Conservation (phyloP, 495 filamentous ascomycete genomes). For the Penicillium taxi region DNA sequence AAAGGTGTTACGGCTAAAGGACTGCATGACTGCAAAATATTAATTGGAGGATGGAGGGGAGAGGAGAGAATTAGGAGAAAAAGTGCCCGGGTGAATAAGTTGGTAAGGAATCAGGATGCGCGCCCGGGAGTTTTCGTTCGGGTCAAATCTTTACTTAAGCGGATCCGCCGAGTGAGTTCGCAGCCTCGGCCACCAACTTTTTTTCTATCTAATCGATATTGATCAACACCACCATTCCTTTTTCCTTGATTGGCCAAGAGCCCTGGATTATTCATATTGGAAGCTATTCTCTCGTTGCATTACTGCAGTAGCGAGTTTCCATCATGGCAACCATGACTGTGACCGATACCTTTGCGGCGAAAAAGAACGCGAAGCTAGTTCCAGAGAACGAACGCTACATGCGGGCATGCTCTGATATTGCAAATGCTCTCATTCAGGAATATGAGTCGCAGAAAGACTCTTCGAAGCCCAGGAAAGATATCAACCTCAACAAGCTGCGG, state of each 20-base stretch:
- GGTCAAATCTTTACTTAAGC: slow-evolving; percentile 41
- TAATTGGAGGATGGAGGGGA: slow-evolving; percentile 15
- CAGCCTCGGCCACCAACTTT: slow-evolving; percentile 23
- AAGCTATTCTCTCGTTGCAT: background rate
- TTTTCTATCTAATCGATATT: slow-evolving; percentile 23
- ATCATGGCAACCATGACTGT: slow-evolving; percentile 58
- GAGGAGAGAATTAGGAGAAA: slow-evolving; percentile 14
- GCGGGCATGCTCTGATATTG: slow-evolving; percentile 90
- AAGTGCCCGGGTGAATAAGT: slow-evolving; percentile 17
- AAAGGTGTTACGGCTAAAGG: slow-evolving; percentile 43
- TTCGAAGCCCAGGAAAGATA: slow-evolving; percentile 64
- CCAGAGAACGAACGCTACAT: slow-evolving; percentile 92
- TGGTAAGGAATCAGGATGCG: slow-evolving; percentile 24
- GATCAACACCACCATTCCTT: slow-evolving; percentile 12
- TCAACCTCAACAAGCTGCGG: slow-evolving; percentile 87
- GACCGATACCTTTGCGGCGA: slow-evolving; percentile 42
- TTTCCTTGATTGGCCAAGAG: background rate
- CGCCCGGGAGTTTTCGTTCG: slow-evolving; percentile 34
- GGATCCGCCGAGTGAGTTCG: slow-evolving; percentile 25
- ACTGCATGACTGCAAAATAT: slow-evolving; percentile 42
- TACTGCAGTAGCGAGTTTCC: slow-evolving; percentile 5
- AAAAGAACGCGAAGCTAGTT: slow-evolving; percentile 59
- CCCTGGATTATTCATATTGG: background rate
- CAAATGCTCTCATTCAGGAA: slow-evolving; percentile 85
- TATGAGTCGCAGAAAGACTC: slow-evolving; percentile 70